Evolutionary conservation across 176 grass and related monocot genomes (phyloP).

Genomic region (Musa beccarii): DNA sequence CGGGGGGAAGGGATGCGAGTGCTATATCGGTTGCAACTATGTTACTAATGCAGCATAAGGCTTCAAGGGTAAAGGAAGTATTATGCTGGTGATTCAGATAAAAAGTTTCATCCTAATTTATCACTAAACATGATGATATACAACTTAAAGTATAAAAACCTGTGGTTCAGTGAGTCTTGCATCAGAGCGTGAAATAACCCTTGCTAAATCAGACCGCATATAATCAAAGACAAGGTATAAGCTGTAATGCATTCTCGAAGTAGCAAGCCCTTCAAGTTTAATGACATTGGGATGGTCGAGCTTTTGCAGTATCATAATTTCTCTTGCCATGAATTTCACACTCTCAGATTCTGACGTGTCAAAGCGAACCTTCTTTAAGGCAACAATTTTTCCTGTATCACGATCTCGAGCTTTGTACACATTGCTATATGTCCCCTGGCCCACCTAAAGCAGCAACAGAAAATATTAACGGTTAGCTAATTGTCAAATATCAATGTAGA

Average conservation of each 20-base stretch:
- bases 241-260: slow-evolving; percentile 71
- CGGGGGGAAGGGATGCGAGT: too few relatives aligned
- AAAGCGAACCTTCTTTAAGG: slow-evolving; percentile 58
- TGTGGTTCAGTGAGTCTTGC: slow-evolving; percentile 39
- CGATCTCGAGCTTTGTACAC: slow-evolving; percentile 30
- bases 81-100: not conserved
- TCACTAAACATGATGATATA: not conserved
- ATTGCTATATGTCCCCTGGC: slow-evolving; percentile 28
- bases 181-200: slow-evolving; percentile 21
- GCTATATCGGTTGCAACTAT: not conserved
- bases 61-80: too few relatives aligned
- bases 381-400: slow-evolving; percentile 43
- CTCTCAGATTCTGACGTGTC: slow-evolving; percentile 40
- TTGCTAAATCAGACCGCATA: slow-evolving; percentile 54
- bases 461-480: not conserved
- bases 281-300: slow-evolving; percentile 69
- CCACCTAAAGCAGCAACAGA: slow-evolving; percentile 23
- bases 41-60: not conserved
- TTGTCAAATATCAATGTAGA: not conserved
- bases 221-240: slow-evolving; percentile 73
- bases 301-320: slow-evolving; percentile 32
- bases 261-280: slow-evolving; percentile 52
- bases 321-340: slow-evolving; percentile 25
- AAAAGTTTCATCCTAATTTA: not conserved
- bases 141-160: slow-evolving; percentile 16